A percentile compares a stretch with the other conserved stretches of the same genome.
These are phyloP conservation scores for Quercus dentata DNA, from an alignment of 306 rosid genomes.

Conservation along the genomic window DNA sequence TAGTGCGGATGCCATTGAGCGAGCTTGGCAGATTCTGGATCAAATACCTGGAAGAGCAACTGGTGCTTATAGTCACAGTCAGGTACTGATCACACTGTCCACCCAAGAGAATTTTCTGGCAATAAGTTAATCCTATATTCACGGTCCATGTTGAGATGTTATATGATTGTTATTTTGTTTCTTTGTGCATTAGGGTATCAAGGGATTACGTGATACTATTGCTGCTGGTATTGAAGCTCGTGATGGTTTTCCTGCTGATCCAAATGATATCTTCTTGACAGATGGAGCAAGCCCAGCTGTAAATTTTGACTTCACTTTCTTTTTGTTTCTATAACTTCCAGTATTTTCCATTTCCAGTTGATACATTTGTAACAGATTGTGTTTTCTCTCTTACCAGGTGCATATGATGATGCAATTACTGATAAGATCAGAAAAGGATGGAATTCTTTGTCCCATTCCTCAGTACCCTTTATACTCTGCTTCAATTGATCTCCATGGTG, in stretches of 20 bases:
- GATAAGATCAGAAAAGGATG: constrained; percentile 67
- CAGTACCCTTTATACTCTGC: constrained; percentile 94
- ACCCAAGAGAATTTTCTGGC: background rate
- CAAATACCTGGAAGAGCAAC: constrained; percentile 93
- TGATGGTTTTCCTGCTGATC: constrained; percentile 76
- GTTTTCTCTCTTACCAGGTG: constrained; percentile 50
- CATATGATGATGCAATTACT: constrained; percentile 92
- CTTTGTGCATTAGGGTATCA: constrained; percentile 58
- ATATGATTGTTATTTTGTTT: constrained; percentile 13
- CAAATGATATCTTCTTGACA: constrained; percentile 80
- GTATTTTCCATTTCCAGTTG: background rate
- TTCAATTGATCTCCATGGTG: constrained; percentile 89
- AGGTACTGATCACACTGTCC: constrained; percentile 40
- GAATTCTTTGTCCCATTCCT: constrained; percentile 91
- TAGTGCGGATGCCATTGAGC: constrained; percentile 73
- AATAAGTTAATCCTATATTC: background rate
- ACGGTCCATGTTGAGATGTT: background rate
- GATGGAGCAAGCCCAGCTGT: constrained; percentile 97
- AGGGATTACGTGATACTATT: constrained; percentile 80
- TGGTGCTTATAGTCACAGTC: constrained; percentile 96
- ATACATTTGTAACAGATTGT: background rate
- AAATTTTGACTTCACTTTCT: constrained; percentile 8
- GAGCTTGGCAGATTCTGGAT: constrained; percentile 79
- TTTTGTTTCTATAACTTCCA: background rate
- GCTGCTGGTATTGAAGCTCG: constrained; percentile 85